Base-by-base conservation (phyloP, 495 filamentous ascomycete genomes). In the Jackrogersella multiformis region DNA sequence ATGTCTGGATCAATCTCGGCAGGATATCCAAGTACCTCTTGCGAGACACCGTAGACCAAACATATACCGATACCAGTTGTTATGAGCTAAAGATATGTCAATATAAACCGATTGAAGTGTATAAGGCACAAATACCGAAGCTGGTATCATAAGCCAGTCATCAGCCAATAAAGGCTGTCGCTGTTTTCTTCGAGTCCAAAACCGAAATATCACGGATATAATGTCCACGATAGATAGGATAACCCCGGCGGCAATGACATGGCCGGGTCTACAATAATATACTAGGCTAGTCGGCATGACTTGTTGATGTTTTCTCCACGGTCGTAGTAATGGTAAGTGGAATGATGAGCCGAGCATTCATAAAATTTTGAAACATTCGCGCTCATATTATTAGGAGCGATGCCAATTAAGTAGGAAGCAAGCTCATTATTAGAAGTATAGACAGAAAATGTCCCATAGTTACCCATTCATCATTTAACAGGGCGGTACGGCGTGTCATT, bases 131-230 rank as follows among this genome's bases (percentile, higher is more conserved):
- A 45, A 42, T 70, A 78, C 76, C 10, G 59, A 39, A 36, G 73
- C 73, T 7, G 73, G 73, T 24, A 76, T 21, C 18, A 78, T 46
- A 35, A 78, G 56, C 74, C 73, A 76, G 53, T 78, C 76, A 38
- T 78, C 76, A 21, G 64, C 59, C 54, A 67, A 64, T 4, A 76
- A 61, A 1, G 34, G 38, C 7, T 72, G 65, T 32, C 57, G 71
- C 24, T 74, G 57, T 8, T 42, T 59, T 20, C 44, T 57, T 13
- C 76, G 68, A 5, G 69, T 61, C 1, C 35, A 28, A 20, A 78
- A 52, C 3, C 74, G 54, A 24, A 76, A 46, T 4, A 23, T 38
- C 16, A 70, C 62, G 3, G 66, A 36, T 0, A 64, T 9, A 28
- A 70, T 60, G 51, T 70, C 70, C 18, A 70, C 10, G 2, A 70